Conservation (phyloP, 2,329 filamentous ascomycete species). For the Hymenoscyphus fraxineus region DNA sequence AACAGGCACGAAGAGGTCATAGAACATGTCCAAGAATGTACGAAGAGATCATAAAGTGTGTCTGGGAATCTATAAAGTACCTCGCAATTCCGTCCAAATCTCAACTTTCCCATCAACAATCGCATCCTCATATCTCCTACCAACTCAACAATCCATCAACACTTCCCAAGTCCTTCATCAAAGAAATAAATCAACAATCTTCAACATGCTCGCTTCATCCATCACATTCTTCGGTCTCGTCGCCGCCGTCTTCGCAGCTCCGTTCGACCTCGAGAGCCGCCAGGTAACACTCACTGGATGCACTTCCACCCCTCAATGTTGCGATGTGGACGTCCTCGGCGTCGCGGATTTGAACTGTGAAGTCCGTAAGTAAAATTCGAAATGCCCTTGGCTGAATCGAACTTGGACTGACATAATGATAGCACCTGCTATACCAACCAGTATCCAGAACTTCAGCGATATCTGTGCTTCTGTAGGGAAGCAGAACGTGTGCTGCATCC, state of each 20-base stretch:
- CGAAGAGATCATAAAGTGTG: not conserved
- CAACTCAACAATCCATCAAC: slow-evolving; percentile 44
- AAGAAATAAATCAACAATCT: slow-evolving; percentile 6
- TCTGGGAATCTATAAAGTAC: slow-evolving; percentile 11
- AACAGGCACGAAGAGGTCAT: slow-evolving; percentile 1
- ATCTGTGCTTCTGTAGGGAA: slow-evolving; percentile 30
- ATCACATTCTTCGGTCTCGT: slow-evolving; percentile 15
- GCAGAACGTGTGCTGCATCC: slow-evolving; percentile 50
- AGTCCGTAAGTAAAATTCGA: slow-evolving; percentile 39
- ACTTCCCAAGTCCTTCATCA: not conserved
- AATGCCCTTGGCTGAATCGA: not conserved
- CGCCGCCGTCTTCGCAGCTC: slow-evolving; percentile 25
- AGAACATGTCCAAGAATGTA: slow-evolving; percentile 11
- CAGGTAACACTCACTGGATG: slow-evolving; percentile 41
- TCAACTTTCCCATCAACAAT: slow-evolving; percentile 15
- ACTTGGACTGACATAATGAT: slow-evolving; percentile 9
- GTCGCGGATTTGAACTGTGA: slow-evolving; percentile 55
- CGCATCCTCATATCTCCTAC: slow-evolving; percentile 11
- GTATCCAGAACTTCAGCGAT: slow-evolving; percentile 39
- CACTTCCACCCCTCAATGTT: slow-evolving; percentile 47
- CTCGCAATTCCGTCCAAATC: slow-evolving; percentile 13
- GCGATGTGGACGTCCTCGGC: slow-evolving; percentile 58
- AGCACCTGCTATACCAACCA: slow-evolving; percentile 39
- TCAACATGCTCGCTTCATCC: slow-evolving; percentile 25
- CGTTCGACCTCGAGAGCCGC: slow-evolving; percentile 35